phyloP scores from a whole-genome alignment of 768 basidiomycete species.

The Rhizopogon vesiculosus region DNA sequence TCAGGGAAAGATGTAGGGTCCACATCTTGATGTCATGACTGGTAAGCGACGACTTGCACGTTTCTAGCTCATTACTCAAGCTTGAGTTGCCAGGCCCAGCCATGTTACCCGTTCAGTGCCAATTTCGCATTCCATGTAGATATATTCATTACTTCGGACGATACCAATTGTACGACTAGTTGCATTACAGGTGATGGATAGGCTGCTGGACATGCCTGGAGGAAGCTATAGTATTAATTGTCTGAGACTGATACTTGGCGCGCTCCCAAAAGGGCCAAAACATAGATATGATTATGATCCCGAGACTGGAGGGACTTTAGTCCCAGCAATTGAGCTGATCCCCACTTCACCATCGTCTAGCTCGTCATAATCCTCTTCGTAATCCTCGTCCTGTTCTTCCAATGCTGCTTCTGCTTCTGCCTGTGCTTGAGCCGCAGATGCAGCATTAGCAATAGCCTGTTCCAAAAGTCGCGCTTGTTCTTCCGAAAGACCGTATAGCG shows the following conservation, averaged over 20 bases:
- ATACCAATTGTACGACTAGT: slow-evolving; percentile 23
- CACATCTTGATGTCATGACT: slow-evolving; percentile 10
- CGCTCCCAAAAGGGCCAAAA: slow-evolving; percentile 1
- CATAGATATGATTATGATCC: slow-evolving; percentile 19
- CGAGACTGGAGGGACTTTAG: slow-evolving; percentile 1
- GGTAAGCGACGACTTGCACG: slow-evolving; percentile 9
- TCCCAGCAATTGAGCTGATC: slow-evolving; percentile 9
- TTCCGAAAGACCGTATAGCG: slow-evolving; percentile 67
- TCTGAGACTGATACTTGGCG: slow-evolving; percentile 16
- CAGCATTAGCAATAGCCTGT: slow-evolving; percentile 69
- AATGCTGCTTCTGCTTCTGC: slow-evolving; percentile 75
- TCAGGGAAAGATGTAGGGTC: slow-evolving; percentile 49
- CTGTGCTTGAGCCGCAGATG: slow-evolving; percentile 70
- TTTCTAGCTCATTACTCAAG: not conserved
- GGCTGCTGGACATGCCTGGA: slow-evolving; percentile 8
- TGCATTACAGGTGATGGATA: slow-evolving; percentile 7
- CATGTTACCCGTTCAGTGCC: not conserved
- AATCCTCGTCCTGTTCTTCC: slow-evolving; percentile 63
- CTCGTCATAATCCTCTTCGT: slow-evolving; percentile 40
- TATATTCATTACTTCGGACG: slow-evolving; percentile 18
- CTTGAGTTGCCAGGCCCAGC: not conserved
- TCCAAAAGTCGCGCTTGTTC: slow-evolving; percentile 68
- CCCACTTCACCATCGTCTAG: slow-evolving; percentile 41
- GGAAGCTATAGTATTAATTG: slow-evolving; percentile 19
- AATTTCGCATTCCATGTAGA: slow-evolving; percentile 29